Evolutionary conservation across 2,329 filamentous ascomycete genomes (phyloP), one percentile per base, ranked within the genome.

Genomic region (Colletotrichum siamense): DNA sequence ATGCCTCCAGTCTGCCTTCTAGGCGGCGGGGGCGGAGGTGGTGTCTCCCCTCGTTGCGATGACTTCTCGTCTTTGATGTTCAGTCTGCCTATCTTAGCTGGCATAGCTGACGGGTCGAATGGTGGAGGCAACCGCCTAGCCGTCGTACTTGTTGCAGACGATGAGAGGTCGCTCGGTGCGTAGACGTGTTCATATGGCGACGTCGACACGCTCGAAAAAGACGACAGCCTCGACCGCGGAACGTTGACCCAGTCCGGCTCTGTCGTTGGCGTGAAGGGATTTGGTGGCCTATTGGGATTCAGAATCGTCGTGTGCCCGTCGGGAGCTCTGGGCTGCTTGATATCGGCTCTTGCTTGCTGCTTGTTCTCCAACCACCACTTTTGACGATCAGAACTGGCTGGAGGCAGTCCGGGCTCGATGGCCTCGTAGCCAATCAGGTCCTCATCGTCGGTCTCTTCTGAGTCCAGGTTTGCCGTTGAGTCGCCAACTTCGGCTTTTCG

Each of bases 221-320:
- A 87, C 1, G 89, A 90, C 34, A 90, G 83, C 49, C 89, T 88
- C 18, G 90, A 86, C 36, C 91, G 86, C 26, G 91, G 89, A 8
- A 94, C 87, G 5, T 89, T 90, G 57, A 98, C 92, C 97, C 97
- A 99, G 81, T 98, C 96, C 12, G 94, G 91, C 83, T 98, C 95
- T 36, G 93, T 89, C 3, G 91, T 93, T 1, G 90, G 88, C 2
- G 89, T 90, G 83, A 98, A 99, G 0, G 97, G 97, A 81, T 99
- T 99, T 1, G 94, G 92, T 15, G 92, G 91, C 64, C 95, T 91
- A 36, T 92, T 90, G 2, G 94, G 92, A 82, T 98, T 98, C 26
- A 95, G 89, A 4, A 92, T 86, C 80, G 92, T 89, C 13, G 90
- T 88, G 52, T 89, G 89, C 5, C 88, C 86, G 66, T 87, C 86